These are phyloP conservation scores for Crassisporium funariophilum DNA, from an alignment of 768 basidiomycete genomes.

Conservation along the genomic window DNA sequence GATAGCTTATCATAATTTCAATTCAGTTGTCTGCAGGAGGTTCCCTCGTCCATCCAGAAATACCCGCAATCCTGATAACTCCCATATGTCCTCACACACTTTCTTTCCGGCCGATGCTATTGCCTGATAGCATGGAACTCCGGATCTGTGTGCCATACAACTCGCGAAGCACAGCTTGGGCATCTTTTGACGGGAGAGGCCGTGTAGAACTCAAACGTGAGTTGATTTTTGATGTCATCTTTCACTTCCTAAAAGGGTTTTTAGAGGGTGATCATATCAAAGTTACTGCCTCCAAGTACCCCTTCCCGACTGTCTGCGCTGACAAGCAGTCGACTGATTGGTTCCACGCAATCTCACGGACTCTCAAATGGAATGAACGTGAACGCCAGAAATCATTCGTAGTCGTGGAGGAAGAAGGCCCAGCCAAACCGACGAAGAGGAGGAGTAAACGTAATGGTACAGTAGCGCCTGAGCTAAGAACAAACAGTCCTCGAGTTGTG, in stretches of 20 bases:
- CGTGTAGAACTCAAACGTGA: slow-evolving; percentile 93
- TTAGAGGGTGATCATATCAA: slow-evolving; percentile 99
- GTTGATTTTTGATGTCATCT: slow-evolving; percentile 28
- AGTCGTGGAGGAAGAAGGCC: slow-evolving; percentile 87
- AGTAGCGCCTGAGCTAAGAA: slow-evolving; percentile 16
- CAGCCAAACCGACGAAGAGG: slow-evolving; percentile 40
- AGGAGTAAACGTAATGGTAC: slow-evolving; percentile 25
- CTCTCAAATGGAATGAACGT: slow-evolving; percentile 98
- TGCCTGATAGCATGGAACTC: slow-evolving; percentile 98
- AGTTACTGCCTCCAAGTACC: slow-evolving; percentile 94
- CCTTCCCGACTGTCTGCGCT: slow-evolving; percentile 97
- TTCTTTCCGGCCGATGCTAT: slow-evolving; percentile 97
- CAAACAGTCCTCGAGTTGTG: slow-evolving; percentile 7
- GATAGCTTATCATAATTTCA: slow-evolving; percentile 5
- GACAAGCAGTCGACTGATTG: slow-evolving; percentile 98
- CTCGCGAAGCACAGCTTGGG: slow-evolving; percentile 98
- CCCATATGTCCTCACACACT: slow-evolving; percentile 99
- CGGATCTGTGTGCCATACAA: slow-evolving; percentile 99
- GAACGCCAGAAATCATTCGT: slow-evolving; percentile 99
- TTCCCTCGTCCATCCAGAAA: slow-evolving; percentile 96
- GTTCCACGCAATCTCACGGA: slow-evolving; percentile 97
- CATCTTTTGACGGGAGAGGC: slow-evolving; percentile 96
- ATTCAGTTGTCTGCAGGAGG: slow-evolving; percentile 91
- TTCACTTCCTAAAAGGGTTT: too few species aligned
- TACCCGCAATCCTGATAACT: slow-evolving; percentile 93